Evolutionary conservation across 2,329 filamentous ascomycete species (phyloP), one percentile per base, ranked within the genome.

Genomic region (Sarocladium strictum): DNA sequence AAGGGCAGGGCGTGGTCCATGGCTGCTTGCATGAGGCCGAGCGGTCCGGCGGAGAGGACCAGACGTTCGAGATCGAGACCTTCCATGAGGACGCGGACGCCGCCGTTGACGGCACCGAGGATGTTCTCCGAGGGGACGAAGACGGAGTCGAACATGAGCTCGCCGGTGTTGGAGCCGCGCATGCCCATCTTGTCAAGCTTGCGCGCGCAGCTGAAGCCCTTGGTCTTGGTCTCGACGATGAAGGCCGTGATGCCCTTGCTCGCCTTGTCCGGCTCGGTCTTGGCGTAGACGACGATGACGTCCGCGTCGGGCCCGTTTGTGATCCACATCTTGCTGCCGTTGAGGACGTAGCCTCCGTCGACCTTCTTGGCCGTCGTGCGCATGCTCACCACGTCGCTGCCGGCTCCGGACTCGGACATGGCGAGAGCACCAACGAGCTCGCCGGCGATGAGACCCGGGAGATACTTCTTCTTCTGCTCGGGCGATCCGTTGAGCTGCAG

Each of bases 131-230:
- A 74, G 3, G 94, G 91, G 6, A 97, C 90, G 66, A 97, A 96
- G 56, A 97, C 90, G 60, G 86, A 79, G 58, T 96, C 91, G 62
- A 97, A 95, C 55, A 93, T 81, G 23, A 97, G 81, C 71, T 97
- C 94, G 63, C 94, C 94, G 0, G 94, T 97, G 72, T 97, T 97
- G 62, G 89, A 94, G 56, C 94, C 94, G 55, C 94, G 84, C 94
- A 99, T 99, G 61, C 94, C 94, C 70, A 99, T 87, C 75, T 99
- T 97, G 77, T 97, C 93, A 17, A 97, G 84, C 73, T 97, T 97
- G 58, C 90, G 81, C 6, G 90, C 85, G 63, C 90, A 92, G 59
- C 84, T 87, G 76, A 97, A 97, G 41, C 94, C 93, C 35, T 83
- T 72, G 33, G 80, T 27, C 54, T 77, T 79, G 3, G 80, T 83